Evolutionary conservation across 495 filamentous ascomycete genomes (phyloP), one percentile per base, ranked within the genome.

Genomic region (Penicillium flavigenum): DNA sequence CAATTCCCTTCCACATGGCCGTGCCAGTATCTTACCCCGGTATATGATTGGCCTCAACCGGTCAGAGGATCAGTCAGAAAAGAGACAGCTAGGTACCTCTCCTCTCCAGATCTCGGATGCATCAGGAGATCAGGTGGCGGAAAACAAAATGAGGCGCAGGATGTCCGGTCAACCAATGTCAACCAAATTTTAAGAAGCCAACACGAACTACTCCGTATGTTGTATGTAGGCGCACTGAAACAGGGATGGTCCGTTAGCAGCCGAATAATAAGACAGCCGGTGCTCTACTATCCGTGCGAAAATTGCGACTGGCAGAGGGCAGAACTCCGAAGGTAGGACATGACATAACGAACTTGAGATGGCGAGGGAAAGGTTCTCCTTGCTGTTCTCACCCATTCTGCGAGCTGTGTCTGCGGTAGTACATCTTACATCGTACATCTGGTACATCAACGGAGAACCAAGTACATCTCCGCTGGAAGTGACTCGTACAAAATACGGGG

Each of bases 141-240:
- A 22, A 16, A 50, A 43, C n/a, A 22, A 47, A 52, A 39, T 3
- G 42, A 63, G 34, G 24, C 43, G 55, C 32, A 47, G 48, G 42
- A 62, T 63, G 57, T 60, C 63, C 58, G 63, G 60, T 59, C 57
- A 65, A 67, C 59, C 31, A 65, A 49, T 5, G 36, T 61, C 56
- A 56, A 49, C 42, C 24, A 38, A 31, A 31, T 12, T n/a, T 17
- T 12, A 31, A 53, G 5, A 43, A 24, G 17, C 17, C 51, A 53
- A 34, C 27, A 14, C 20, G 20, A 17, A 41, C 24, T 38, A 41
- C 24, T n/a, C 34, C 19, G 10, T 26, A 26, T 26, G 24, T 26
- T 26, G 24, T 26, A 26, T 26, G 24, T 51, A 26, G 11, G 26
- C n/a, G 26, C 32, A 22, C 34, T 59, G 56, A 61, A 47, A 66